A percentile compares a stretch with the other conserved stretches of the same genome.
These are phyloP conservation scores for Ophiostoma australiae DNA, from an alignment of 2,329 filamentous ascomycete species.

Conservation along the genomic window DNA sequence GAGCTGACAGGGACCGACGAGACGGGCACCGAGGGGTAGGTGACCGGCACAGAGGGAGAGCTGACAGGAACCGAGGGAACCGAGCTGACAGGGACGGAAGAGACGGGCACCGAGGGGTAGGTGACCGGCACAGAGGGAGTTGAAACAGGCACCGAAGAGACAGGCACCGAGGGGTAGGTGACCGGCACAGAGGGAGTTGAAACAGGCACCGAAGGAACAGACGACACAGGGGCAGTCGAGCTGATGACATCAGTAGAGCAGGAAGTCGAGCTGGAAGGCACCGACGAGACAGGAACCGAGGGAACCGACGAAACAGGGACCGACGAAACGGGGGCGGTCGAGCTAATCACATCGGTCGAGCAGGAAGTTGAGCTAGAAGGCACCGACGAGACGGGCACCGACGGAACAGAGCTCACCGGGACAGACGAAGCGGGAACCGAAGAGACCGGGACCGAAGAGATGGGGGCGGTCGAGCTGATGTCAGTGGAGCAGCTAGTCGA, in stretches of 20 bases:
- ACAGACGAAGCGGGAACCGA: background rate
- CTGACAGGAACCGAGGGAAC: background rate
- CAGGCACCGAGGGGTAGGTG: background rate
- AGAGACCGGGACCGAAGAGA: background rate
- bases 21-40: background rate
- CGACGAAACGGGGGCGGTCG: background rate
- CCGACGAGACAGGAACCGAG: background rate
- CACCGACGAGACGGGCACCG: background rate
- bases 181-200: background rate
- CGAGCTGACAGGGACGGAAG: background rate
- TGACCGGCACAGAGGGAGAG: background rate
- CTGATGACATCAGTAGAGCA: background rate
- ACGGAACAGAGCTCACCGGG: background rate
- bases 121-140: background rate
- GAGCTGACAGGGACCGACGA: background rate
- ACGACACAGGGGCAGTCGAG: background rate
- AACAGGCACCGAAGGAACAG: background rate
- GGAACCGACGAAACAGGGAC: background rate
- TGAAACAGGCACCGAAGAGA: background rate
- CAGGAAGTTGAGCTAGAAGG: background rate
- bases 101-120: background rate
- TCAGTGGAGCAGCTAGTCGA: background rate
- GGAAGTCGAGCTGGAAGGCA: background rate
- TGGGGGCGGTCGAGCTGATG: background rate
- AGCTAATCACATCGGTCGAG: background rate